Evolutionary conservation across 1,284 basidiomycete genomes (phyloP), one percentile per base, ranked within the genome.

Genomic region (Ganoderma sp.): DNA sequence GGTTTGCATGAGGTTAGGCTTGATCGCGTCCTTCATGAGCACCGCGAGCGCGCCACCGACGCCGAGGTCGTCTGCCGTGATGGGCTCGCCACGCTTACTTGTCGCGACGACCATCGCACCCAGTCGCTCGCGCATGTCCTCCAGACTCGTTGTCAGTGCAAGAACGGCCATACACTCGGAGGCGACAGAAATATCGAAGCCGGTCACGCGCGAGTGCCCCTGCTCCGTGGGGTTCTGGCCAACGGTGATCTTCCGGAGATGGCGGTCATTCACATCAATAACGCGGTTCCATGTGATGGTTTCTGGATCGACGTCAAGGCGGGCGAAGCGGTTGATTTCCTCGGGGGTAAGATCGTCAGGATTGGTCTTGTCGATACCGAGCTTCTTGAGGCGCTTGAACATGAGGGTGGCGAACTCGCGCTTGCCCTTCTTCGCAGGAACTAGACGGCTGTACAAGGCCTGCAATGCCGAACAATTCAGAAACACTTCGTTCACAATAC

Each of bases 261-360:
- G 98, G 69, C 97, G 91, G 81, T 99, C 97, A 81, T 99, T 99
- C 74, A 94, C 95, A 79, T 99, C 97, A 65, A 98, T 81, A 17
- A 99, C 98, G 66, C 97, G 95, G 81, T 98, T 97, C 96, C 97
- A 99, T 61, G 97, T 99, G 75, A 99, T 95, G 28, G 96, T 97
- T 61, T 90, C 87, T 5, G 91, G 85, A 80, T 99, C 96, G 67
- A 99, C 88, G 77, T 99, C 96, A 37, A 99, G 89, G 65, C 98
- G 89, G 32, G 95, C 95, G 75, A 99, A 99, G 67, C 87, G 87
- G 65, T 86, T 90, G 75, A 94, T 91, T 81, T 99, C 98, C 75
- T 98, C 97, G 42, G 94, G 92, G 19, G 96, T 98, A 62, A 99
- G 86, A 54, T 95, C 93, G 76, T 95, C 89, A 2, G 98, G 98